Percentiles rank a stretch among this genome's conserved stretches.
Evolutionary conservation across 1,139 yeast species (phyloP).

Genomic region (Pichia kudriavzevii): DNA sequence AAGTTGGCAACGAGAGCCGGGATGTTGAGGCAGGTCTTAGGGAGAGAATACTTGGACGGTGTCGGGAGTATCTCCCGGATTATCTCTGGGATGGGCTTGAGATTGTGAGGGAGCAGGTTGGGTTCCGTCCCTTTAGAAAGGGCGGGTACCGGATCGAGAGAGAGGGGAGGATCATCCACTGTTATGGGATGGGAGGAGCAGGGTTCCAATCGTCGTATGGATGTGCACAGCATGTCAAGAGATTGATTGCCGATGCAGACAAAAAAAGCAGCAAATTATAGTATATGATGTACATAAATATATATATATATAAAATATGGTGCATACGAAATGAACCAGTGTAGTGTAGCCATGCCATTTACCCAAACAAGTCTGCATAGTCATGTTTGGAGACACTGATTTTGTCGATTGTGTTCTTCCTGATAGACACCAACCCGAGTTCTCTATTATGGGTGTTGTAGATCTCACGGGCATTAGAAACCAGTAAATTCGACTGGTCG

Average conservation of each 20-base stretch:
- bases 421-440: conserved; percentile 33
- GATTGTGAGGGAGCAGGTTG: conserved; percentile 39
- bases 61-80: conserved; percentile 38
- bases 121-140: conserved; percentile 41
- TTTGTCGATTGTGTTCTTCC: conserved; percentile 23
- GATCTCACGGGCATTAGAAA: conserved; percentile 24
- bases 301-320: too few species aligned
- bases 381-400: too few species aligned
- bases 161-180: conserved; percentile 30
- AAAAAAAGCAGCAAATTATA: conserved; percentile 6
- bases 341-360: too few species aligned
- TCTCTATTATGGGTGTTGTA: conserved; percentile 19
- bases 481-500: conserved; percentile 31
- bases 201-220: conserved; percentile 37
- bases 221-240: conserved; percentile 14
- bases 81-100: conserved; percentile 33
- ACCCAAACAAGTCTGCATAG: too few species aligned
- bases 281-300: not conserved
- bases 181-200: conserved; percentile 49
- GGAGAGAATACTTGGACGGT: conserved; percentile 34
- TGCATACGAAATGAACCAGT: too few species aligned
- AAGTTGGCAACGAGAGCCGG: conserved; percentile 24
- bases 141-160: conserved; percentile 35
- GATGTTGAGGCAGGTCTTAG: conserved; percentile 34
- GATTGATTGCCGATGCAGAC: conserved; percentile 2